A percentile compares a stretch with the other conserved stretches of the same genome.
These are phyloP conservation scores for Calonectria multiphialidica DNA, from an alignment of 2,329 filamentous ascomycete genomes.

Conservation along the genomic window DNA sequence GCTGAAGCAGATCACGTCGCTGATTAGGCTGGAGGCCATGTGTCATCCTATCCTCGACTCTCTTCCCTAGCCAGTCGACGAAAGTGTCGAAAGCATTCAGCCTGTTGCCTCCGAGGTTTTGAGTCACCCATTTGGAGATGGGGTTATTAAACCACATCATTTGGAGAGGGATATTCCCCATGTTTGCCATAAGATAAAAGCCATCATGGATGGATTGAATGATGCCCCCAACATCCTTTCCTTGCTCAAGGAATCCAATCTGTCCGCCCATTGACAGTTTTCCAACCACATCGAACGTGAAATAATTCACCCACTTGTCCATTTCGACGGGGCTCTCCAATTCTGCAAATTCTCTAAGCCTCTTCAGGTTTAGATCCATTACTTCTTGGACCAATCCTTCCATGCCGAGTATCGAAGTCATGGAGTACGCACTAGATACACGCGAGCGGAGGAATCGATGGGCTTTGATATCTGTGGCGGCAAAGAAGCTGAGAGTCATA, in stretches of 20 bases:
- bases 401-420: constrained; percentile 26
- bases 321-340: neutral
- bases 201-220: constrained; percentile 28
- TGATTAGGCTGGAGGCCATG: neutral
- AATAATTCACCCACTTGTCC: constrained; percentile 25
- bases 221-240: constrained; percentile 17
- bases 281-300: constrained; percentile 21
- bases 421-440: constrained; percentile 20
- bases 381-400: constrained; percentile 18
- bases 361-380: constrained; percentile 14
- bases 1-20: constrained; percentile 19
- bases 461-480: constrained; percentile 2
- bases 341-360: constrained; percentile 9
- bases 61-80: constrained; percentile 9
- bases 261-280: constrained; percentile 22
- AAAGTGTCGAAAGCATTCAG: constrained; percentile 25
- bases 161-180: constrained; percentile 21
- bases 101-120: neutral
- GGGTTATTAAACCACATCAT: constrained; percentile 28
- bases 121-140: neutral
- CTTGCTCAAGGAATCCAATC: constrained; percentile 24
- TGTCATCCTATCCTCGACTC: constrained; percentile 20
- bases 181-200: constrained; percentile 27
- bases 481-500: constrained; percentile 27
- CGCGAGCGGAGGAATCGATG: constrained; percentile 23